phyloP scores from a whole-genome alignment of 2,329 filamentous ascomycete species.

The Monilinia aucupariae region DNA sequence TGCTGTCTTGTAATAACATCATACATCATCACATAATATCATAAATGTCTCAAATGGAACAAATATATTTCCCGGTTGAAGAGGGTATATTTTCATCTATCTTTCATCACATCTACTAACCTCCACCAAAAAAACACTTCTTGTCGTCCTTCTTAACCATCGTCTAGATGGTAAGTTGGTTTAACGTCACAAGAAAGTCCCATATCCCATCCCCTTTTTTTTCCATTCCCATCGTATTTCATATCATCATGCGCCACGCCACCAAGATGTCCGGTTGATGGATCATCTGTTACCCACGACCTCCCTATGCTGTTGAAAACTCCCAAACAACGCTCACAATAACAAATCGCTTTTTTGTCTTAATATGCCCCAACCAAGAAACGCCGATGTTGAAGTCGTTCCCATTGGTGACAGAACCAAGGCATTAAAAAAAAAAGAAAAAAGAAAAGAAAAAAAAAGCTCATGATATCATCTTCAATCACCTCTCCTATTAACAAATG shows the following conservation, averaged over 20 bases:
- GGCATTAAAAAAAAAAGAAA: constrained; percentile 16
- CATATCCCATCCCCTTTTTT: not conserved
- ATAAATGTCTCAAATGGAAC: not conserved
- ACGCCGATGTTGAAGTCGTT: constrained; percentile 49
- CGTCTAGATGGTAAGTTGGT: constrained; percentile 9
- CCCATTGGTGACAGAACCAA: constrained; percentile 28
- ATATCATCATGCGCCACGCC: constrained; percentile 15
- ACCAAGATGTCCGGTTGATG: constrained; percentile 36
- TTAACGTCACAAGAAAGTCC: constrained; percentile 17
- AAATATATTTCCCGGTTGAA: constrained; percentile 28
- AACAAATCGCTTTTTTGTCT: constrained; percentile 32
- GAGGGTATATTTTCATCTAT: constrained; percentile 29
- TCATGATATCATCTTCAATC: constrained; percentile 18
- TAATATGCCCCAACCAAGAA: constrained; percentile 32
- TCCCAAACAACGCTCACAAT: constrained; percentile 17
- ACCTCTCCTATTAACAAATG: constrained; percentile 18
- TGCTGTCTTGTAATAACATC: too few relatives aligned
- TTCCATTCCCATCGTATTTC: not conserved
- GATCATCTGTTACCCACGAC: constrained; percentile 33
- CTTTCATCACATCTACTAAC: constrained; percentile 14
- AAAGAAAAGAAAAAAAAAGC: not conserved
- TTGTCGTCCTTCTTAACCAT: constrained; percentile 5
- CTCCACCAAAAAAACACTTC: constrained; percentile 7
- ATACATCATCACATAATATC: not conserved
- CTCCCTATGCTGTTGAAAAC: constrained; percentile 34